phyloP scores from a whole-genome alignment of 2,329 filamentous ascomycete species.

The Pestalotiopsis sp. region DNA sequence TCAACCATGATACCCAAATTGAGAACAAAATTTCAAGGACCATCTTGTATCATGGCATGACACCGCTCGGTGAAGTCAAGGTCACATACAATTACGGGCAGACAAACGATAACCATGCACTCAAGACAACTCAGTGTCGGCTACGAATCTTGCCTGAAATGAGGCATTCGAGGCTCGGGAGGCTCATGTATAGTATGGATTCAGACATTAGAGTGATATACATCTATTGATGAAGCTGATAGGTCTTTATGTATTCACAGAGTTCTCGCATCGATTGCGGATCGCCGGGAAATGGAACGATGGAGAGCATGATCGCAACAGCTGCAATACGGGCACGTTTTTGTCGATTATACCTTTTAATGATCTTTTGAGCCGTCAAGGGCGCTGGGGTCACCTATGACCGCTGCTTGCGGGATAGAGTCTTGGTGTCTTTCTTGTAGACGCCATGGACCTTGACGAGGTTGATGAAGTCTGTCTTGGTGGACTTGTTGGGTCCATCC shows the following conservation, averaged over 20 bases:
- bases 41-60: not conserved
- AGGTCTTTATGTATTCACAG: too few relatives aligned
- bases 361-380: constrained; percentile 56
- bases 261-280: too few relatives aligned
- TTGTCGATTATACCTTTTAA: constrained; percentile 23
- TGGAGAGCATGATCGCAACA: too few relatives aligned
- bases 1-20: constrained; percentile 2
- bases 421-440: constrained; percentile 59
- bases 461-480: constrained; percentile 58
- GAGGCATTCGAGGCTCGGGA: not conserved
- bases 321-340: not conserved
- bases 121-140: too few relatives aligned
- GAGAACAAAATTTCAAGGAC: not conserved
- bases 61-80: too few relatives aligned
- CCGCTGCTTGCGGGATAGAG: constrained; percentile 44
- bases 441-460: constrained; percentile 59
- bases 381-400: constrained; percentile 27
- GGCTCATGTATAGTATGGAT: not conserved
- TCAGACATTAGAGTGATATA: not conserved
- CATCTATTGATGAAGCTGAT: not conserved
- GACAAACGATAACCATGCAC: too few relatives aligned
- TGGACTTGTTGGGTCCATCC: constrained; percentile 53
- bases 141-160: too few relatives aligned
- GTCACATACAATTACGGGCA: too few relatives aligned
- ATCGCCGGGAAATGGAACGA: too few relatives aligned